These are phyloP conservation scores for Scorias spongiosa DNA, from an alignment of 2,329 filamentous ascomycete species.

Conservation along the genomic window DNA sequence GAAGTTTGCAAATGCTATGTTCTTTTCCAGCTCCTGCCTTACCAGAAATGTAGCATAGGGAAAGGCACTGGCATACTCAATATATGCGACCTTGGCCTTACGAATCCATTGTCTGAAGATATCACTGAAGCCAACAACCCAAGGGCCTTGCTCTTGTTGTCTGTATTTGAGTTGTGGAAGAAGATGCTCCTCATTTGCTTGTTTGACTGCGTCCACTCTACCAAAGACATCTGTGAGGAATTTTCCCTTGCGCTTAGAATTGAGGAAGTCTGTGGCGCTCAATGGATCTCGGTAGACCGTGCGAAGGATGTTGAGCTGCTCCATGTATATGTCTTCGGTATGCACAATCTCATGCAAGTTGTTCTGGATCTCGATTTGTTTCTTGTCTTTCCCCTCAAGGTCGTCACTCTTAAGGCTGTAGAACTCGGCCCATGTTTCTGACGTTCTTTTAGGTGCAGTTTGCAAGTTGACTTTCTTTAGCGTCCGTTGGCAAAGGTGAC, in stretches of 20 bases:
- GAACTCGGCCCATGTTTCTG: slow-evolving; percentile 75
- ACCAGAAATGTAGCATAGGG: slow-evolving; percentile 72
- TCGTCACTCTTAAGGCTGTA: slow-evolving; percentile 71
- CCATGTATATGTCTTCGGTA: slow-evolving; percentile 82
- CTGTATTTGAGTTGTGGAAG: slow-evolving; percentile 90
- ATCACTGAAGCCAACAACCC: slow-evolving; percentile 86
- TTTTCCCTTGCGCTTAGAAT: slow-evolving; percentile 58
- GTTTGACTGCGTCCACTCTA: slow-evolving; percentile 73
- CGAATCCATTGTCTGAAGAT: slow-evolving; percentile 97
- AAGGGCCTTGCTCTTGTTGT: slow-evolving; percentile 91
- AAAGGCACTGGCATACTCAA: slow-evolving; percentile 81
- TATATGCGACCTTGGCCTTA: slow-evolving; percentile 75
- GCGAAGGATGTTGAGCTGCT: slow-evolving; percentile 71
- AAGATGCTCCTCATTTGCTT: slow-evolving; percentile 84
- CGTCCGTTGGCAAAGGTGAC: slow-evolving; percentile 83
- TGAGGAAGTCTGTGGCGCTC: slow-evolving; percentile 66
- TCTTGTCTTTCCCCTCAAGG: slow-evolving; percentile 55
- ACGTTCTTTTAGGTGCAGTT: slow-evolving; percentile 17
- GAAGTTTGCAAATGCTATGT: slow-evolving; percentile 75
- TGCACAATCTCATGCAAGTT: slow-evolving; percentile 90
- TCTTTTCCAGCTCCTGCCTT: slow-evolving; percentile 68
- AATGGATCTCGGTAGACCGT: slow-evolving; percentile 76
- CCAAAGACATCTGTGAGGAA: slow-evolving; percentile 83
- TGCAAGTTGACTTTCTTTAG: slow-evolving; percentile 87
- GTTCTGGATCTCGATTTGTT: slow-evolving; percentile 86